Percentiles rank a stretch among this genome's conserved stretches.
Conservation (phyloP, 306 rosid species). For the Begonia loranthoides region DNA sequence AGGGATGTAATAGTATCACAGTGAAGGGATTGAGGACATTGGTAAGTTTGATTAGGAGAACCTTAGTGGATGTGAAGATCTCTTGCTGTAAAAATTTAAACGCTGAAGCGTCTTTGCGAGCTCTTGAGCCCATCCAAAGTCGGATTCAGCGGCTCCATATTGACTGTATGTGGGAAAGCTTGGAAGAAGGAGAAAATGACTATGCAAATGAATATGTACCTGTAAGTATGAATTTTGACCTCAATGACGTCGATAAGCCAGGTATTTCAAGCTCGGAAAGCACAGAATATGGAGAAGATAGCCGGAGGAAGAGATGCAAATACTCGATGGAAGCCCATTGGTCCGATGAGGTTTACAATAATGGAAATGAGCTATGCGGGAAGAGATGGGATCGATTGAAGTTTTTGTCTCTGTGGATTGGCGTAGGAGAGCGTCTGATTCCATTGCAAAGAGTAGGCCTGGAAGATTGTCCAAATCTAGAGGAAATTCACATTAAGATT, state of each 20-base stretch:
- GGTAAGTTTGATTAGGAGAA: conserved; percentile 39
- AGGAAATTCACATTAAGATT: conserved; percentile 52
- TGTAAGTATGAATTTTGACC: too few species aligned
- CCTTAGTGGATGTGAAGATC: conserved; percentile 50
- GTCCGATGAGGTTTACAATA: not conserved
- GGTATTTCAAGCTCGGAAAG: too few species aligned
- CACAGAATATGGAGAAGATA: too few species aligned
- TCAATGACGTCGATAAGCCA: too few species aligned
- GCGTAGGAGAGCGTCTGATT: conserved; percentile 58
- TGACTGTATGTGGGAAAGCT: conserved; percentile 63
- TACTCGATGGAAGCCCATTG: conserved; percentile 7
- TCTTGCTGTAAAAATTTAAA: conserved; percentile 58
- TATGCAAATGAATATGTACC: too few species aligned
- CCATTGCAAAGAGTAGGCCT: conserved; percentile 58
- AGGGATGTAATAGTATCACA: conserved; percentile 62
- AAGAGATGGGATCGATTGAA: conserved; percentile 51
- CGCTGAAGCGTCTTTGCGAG: conserved; percentile 36
- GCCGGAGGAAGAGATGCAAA: conserved; percentile 39
- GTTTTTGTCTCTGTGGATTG: conserved; percentile 76
- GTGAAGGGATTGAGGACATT: conserved; percentile 60
- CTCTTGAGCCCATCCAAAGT: conserved; percentile 61
- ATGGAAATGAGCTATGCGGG: conserved; percentile 27
- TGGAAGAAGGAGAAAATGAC: too few species aligned
- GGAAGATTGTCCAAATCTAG: conserved; percentile 59
- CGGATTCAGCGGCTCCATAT: conserved; percentile 64